Conservation (phyloP, 2,329 filamentous ascomycete species). For the Fusarium continuum region DNA sequence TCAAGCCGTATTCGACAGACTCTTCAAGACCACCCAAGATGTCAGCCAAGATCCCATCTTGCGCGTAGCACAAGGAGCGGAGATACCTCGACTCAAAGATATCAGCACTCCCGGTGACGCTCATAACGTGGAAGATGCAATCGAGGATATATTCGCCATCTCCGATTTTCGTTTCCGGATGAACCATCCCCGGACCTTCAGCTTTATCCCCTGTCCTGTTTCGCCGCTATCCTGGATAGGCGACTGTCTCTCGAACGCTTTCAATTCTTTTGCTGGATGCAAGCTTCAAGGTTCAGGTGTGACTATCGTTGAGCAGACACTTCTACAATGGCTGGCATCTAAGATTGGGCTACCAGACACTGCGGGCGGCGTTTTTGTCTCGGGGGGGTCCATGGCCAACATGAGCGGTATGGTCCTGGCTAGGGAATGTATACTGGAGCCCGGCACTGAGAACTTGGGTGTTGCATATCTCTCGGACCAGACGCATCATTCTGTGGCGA, state of each 20-base stretch:
- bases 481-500: conserved; percentile 12
- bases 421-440: background rate
- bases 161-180: conserved; percentile 8
- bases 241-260: conserved; percentile 5
- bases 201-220: conserved; percentile 3
- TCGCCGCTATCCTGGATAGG: conserved; percentile 11
- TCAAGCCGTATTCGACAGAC: conserved; percentile 1
- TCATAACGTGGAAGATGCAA: background rate
- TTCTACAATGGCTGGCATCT: conserved; percentile 4
- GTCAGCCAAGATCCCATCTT: background rate
- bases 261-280: conserved; percentile 13
- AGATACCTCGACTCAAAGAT: background rate
- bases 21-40: background rate
- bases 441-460: background rate
- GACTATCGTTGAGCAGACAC: conserved; percentile 2
- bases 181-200: conserved; percentile 11
- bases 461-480: conserved; percentile 12
- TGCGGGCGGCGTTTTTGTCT: conserved; percentile 4
- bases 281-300: conserved; percentile 9
- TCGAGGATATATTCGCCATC: conserved; percentile 11
- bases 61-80: background rate
- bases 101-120: conserved; percentile 3
- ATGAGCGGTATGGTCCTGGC: conserved; percentile 20
- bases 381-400: conserved; percentile 17
- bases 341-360: conserved; percentile 13